phyloP scores from a whole-genome alignment of 768 basidiomycete species.

The Hydnomerulius pinastri region DNA sequence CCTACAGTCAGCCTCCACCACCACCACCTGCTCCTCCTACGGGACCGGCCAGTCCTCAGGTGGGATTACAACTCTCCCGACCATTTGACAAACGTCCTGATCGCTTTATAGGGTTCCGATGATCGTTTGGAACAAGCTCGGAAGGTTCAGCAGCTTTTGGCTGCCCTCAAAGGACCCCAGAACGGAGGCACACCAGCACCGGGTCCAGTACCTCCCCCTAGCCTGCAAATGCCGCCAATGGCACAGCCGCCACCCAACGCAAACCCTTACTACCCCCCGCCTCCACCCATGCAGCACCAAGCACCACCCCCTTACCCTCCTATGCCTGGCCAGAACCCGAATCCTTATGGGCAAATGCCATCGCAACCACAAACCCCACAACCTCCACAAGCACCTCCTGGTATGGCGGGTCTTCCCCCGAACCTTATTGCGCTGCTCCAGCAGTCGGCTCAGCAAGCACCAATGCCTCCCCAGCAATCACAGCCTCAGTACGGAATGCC shows the following conservation, averaged over 20 bases:
- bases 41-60: conserved; percentile 24
- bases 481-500: conserved; percentile 40
- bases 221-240: conserved; percentile 37
- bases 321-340: conserved; percentile 20
- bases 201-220: conserved; percentile 37
- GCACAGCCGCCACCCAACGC: conserved; percentile 30
- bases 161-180: conserved; percentile 76
- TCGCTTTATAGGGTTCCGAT: conserved; percentile 48
- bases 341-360: conserved; percentile 32
- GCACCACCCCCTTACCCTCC: conserved; percentile 21
- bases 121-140: conserved; percentile 88
- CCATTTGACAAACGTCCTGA: not conserved
- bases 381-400: conserved; percentile 35
- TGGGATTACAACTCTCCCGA: conserved; percentile 26
- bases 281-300: conserved; percentile 35
- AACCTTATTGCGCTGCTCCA: conserved; percentile 72
- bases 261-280: conserved; percentile 46
- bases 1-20: conserved; percentile 33
- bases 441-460: conserved; percentile 43
- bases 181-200: conserved; percentile 30
- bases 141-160: conserved; percentile 81
- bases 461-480: conserved; percentile 33
- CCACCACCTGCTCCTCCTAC: too few relatives aligned
- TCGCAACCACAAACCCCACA: conserved; percentile 31
- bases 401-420: conserved; percentile 53